These are phyloP conservation scores for Porcisia hertigi DNA, from an alignment of 208 protist species.

Conservation along the genomic window DNA sequence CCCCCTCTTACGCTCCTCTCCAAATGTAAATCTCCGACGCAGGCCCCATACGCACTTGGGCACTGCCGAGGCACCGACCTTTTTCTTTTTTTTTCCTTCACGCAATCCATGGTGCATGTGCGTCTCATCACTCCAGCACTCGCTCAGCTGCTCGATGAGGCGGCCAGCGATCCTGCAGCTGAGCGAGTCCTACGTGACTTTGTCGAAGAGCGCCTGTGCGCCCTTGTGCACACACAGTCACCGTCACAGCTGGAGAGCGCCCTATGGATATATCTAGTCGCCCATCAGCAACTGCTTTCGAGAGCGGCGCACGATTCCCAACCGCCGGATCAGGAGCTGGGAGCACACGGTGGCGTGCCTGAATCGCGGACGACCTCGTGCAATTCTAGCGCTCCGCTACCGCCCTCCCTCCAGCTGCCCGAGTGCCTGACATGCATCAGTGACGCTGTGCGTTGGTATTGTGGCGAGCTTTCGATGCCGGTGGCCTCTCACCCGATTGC, in stretches of 20 bases:
- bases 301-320: not conserved
- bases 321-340: not conserved
- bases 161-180: not conserved
- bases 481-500: not conserved
- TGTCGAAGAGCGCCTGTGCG: constrained; percentile 20
- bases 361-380: not conserved
- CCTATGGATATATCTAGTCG: constrained; percentile 22
- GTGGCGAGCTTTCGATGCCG: constrained; percentile 6
- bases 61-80: not conserved
- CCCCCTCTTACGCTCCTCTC: not conserved
- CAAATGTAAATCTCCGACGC: no score
- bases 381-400: not conserved
- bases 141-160: constrained; percentile 21
- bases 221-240: constrained; percentile 27
- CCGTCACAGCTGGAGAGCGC: constrained; percentile 29
- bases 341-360: not conserved
- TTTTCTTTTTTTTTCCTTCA: not conserved
- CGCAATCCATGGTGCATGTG: constrained; percentile 21
- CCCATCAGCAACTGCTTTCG: constrained; percentile 20
- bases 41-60: not conserved
- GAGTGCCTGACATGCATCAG: constrained; percentile 8
- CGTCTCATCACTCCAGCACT: constrained; percentile 27
- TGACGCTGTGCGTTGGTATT: constrained; percentile 30
- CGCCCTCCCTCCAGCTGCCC: constrained; percentile 21
- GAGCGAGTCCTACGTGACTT: not conserved